A percentile compares a stretch with the other conserved stretches of the same genome.
Conservation (phyloP, 192 early-diverging fungal genomes). For the Phycomyces nitens region DNA sequence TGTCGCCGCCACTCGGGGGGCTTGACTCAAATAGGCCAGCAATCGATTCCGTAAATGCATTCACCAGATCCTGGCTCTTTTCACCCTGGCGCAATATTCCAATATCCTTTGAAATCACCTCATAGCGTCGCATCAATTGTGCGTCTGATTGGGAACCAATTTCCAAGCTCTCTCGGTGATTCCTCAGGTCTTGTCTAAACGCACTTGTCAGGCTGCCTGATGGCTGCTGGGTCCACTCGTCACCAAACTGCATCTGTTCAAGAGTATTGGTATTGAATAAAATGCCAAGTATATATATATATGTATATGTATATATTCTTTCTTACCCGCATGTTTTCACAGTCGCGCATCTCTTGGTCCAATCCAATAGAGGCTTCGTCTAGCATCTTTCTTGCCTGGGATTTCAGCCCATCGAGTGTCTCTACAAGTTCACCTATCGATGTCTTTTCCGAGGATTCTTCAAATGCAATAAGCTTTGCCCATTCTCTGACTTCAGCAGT, state of each 20-base stretch:
- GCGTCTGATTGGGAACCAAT: conserved; percentile 65
- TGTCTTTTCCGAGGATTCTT: conserved; percentile 46
- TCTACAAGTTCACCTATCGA: conserved; percentile 56
- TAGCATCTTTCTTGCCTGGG: conserved; percentile 59
- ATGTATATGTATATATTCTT: too few relatives aligned
- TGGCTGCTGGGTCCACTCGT: conserved; percentile 82
- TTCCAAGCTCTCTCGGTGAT: conserved; percentile 73
- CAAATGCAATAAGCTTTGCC: conserved; percentile 54
- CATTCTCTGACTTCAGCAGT: conserved; percentile 59
- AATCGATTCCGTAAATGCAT: conserved; percentile 40
- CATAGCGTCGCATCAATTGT: conserved; percentile 41
- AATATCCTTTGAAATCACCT: conserved; percentile 40
- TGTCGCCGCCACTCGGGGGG: conserved; percentile 20
- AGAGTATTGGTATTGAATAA: too few relatives aligned
- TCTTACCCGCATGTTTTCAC: conserved; percentile 67
- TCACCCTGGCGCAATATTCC: conserved; percentile 42
- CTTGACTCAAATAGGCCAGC: conserved; percentile 10
- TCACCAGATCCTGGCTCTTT: conserved; percentile 38
- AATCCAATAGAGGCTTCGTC: conserved; percentile 62
- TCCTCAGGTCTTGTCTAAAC: conserved; percentile 73
- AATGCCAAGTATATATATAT: too few relatives aligned
- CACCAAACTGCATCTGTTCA: conserved; percentile 50
- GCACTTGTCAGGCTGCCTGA: conserved; percentile 67
- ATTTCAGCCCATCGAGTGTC: conserved; percentile 63
- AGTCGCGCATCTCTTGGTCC: conserved; percentile 87